These are phyloP conservation scores for Orbilia quercus DNA, from an alignment of 2,329 filamentous ascomycete species.

Conservation along the genomic window DNA sequence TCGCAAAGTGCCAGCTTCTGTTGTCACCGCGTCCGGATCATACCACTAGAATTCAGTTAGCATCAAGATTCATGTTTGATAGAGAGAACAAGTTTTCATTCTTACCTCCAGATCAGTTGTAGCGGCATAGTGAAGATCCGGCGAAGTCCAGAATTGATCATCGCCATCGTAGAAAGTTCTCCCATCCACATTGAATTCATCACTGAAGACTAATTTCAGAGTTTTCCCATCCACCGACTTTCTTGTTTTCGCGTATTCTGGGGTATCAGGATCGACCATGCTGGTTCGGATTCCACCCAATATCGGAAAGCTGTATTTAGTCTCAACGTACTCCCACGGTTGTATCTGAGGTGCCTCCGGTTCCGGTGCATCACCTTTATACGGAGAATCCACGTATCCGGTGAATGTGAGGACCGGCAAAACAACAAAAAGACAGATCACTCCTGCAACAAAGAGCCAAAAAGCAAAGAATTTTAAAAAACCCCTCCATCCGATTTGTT, in stretches of 20 bases:
- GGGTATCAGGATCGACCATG: constrained; percentile 69
- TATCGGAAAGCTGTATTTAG: constrained; percentile 65
- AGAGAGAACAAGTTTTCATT: background rate
- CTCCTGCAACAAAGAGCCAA: constrained; percentile 66
- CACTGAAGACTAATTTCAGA: constrained; percentile 68
- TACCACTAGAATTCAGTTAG: constrained; percentile 69
- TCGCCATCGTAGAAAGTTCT: constrained; percentile 70
- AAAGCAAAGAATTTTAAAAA: constrained; percentile 50
- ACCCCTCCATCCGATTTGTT: constrained; percentile 33
- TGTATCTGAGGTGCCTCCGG: constrained; percentile 5
- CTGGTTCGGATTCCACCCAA: constrained; percentile 66
- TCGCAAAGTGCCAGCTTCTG: constrained; percentile 72
- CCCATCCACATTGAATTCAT: constrained; percentile 69
- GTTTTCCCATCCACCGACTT: constrained; percentile 65
- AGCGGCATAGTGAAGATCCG: constrained; percentile 69
- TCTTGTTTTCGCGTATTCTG: constrained; percentile 65
- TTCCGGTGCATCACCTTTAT: constrained; percentile 1
- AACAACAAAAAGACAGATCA: constrained; percentile 67
- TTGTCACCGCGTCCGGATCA: constrained; percentile 75
- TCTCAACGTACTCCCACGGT: constrained; percentile 53
- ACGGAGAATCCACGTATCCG: constrained; percentile 58
- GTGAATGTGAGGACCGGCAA: constrained; percentile 67
- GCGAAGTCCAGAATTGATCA: constrained; percentile 69
- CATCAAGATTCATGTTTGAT: background rate
- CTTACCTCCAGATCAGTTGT: constrained; percentile 66